Evolutionary conservation across 371 early-diverging fungal genomes (phyloP), one percentile per base, ranked within the genome.

Genomic region (Quaeritorhiza haematococci): DNA sequence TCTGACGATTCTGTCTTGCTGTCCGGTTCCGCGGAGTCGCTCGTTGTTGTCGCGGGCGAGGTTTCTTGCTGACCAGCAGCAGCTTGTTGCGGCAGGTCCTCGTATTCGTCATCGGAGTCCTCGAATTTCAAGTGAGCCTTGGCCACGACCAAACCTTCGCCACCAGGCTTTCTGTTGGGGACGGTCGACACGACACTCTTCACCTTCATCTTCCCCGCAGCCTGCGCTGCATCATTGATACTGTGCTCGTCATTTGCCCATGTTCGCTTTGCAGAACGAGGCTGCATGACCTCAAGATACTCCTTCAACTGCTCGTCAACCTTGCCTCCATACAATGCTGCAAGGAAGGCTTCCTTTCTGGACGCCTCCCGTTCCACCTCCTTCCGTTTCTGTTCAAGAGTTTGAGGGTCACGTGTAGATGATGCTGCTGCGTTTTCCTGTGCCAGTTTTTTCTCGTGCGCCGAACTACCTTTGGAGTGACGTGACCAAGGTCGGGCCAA

Each of bases 401-500:
- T n/a, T n/a, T n/a, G n/a, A n/a, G n/a, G n/a, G n/a, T n/a, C n/a
- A n/a, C n/a, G n/a, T n/a, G n/a, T n/a, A 6, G 46, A 23, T 21
- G 27, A 21, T 10, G 46, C 23, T 21, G 21, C 6, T 10, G 46
- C 7, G 7, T 45, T 45, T 10, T 10, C 10, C 10, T 27, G 10
- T 7, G 7, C 60, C 45, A 56, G 56, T 45, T 59, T 71, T n/a
- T 72, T 64, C 19, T 74, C 68, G 61, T 79, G 63, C 27, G 86
- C 88, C 5, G 92, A 81, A 24, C 88, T 83, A 15, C 91, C 93
- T 53, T 79, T 70, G 17, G 92, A 80, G 67, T 93, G 80, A 58
- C 83, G 78, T 64, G 89, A 88, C 96, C 97, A 96, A 24, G 95
- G 86, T 50, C 94, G 82, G 4, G 91, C 86, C n/a, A 96, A 72